These are phyloP conservation scores for Sarocladium brachiariae DNA, from an alignment of 2,329 filamentous ascomycete genomes.

Conservation along the genomic window DNA sequence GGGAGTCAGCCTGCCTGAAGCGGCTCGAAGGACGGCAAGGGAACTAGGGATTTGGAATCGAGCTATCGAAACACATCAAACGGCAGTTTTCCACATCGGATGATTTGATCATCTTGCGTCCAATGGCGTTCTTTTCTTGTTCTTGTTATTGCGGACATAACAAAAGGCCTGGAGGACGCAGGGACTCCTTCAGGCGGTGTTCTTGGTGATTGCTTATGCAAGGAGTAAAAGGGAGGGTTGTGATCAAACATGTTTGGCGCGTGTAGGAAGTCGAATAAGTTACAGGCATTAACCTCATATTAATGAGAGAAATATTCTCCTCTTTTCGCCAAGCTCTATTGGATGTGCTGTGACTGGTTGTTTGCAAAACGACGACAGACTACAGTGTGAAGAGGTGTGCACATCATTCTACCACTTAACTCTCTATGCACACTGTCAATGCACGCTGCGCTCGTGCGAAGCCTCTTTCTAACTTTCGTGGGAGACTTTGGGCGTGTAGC, in stretches of 20 bases:
- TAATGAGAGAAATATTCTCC: conserved; percentile 1
- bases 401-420: too few species aligned
- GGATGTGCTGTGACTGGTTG: too few species aligned
- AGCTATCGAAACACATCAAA: background rate
- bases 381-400: too few species aligned
- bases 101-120: background rate
- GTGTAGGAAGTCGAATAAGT: background rate
- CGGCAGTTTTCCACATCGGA: conserved; percentile 1
- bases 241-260: background rate
- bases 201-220: background rate
- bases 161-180: background rate
- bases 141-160: conserved; percentile 1
- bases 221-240: background rate
- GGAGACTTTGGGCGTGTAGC: too few species aligned
- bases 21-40: background rate
- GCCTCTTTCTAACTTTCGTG: too few species aligned
- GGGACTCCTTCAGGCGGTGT: background rate
- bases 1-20: background rate
- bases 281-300: background rate
- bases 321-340: background rate
- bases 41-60: background rate
- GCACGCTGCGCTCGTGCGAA: background rate
- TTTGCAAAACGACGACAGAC: too few species aligned
- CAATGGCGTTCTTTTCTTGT: conserved; percentile 2
- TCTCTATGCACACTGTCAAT: too few species aligned